These are phyloP conservation scores for Penicillium palitans DNA, from an alignment of 2,329 filamentous ascomycete genomes.

Conservation along the genomic window DNA sequence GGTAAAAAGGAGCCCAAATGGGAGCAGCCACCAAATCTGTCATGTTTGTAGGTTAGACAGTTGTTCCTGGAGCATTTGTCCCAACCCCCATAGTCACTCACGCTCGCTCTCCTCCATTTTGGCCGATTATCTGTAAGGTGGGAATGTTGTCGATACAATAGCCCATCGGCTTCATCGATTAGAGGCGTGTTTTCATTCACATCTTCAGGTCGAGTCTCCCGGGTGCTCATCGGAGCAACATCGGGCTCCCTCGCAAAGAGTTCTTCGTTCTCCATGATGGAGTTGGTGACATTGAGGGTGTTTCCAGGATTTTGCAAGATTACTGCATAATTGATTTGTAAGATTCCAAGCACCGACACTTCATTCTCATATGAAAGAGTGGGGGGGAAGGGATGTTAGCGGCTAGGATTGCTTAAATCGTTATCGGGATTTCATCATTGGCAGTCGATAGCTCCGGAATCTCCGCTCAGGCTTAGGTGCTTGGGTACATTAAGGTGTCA, in stretches of 20 bases:
- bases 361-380: conserved; percentile 3
- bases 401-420: not conserved
- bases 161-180: not conserved
- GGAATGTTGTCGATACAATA: not conserved
- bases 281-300: not conserved
- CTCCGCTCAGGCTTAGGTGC: conserved; percentile 4
- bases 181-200: conserved; percentile 2
- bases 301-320: not conserved
- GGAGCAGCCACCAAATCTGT: conserved; percentile 79
- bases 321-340: conserved; percentile 8
- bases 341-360: not conserved
- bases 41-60: conserved; percentile 10
- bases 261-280: conserved; percentile 37
- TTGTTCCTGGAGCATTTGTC: not conserved
- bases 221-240: conserved; percentile 27
- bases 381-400: not conserved
- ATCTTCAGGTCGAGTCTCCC: conserved; percentile 9
- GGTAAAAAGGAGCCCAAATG: conserved; percentile 77
- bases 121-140: conserved; percentile 23
- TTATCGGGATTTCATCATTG: conserved; percentile 7
- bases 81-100: conserved; percentile 32
- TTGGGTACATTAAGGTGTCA: not conserved
- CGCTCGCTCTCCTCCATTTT: conserved; percentile 54
- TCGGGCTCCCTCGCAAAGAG: conserved; percentile 35
- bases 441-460: conserved; percentile 9